phyloP scores from a whole-genome alignment of 164 flowering plant species.

The Houttuynia cordata region DNA sequence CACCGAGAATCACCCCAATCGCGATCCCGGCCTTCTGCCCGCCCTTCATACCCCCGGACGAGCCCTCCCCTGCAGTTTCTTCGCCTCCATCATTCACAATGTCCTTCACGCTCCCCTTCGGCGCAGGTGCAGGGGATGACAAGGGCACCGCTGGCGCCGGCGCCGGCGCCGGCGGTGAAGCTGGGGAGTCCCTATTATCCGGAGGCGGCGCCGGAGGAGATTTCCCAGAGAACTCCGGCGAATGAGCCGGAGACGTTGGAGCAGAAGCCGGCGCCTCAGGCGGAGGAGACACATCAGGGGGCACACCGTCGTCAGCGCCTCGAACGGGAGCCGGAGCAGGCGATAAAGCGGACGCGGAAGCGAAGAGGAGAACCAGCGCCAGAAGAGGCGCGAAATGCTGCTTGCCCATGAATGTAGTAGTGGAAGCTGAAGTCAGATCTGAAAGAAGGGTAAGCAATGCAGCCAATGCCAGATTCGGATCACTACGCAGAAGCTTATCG shows the following conservation, averaged over 20 bases:
- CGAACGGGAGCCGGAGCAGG: constrained; percentile 9
- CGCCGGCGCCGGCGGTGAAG: background rate
- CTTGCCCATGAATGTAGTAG: constrained; percentile 8
- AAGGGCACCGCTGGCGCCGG: constrained; percentile 8
- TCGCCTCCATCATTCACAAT: background rate
- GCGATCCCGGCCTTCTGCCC: constrained; percentile 29
- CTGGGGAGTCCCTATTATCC: constrained; percentile 1
- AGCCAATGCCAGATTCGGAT: background rate
- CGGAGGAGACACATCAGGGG: background rate
- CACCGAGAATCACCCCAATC: constrained; percentile 22
- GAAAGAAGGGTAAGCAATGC: background rate
- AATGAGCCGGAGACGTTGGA: constrained; percentile 3
- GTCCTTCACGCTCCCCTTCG: background rate
- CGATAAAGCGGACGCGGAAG: constrained; percentile 3
- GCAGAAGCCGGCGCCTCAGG: background rate
- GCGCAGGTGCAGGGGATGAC: constrained; percentile 9
- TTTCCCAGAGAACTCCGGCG: background rate
- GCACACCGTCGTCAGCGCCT: background rate
- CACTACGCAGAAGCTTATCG: too few species aligned
- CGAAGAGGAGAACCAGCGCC: constrained; percentile 5
- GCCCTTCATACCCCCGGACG: constrained; percentile 18
- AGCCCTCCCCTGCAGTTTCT: background rate
- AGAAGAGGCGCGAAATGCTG: constrained; percentile 4
- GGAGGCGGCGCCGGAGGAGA: background rate
- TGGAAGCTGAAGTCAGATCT: background rate